Percentiles rank a stretch among this genome's conserved stretches.
Conservation (phyloP, 345 rosid species). For the Bruguiera sexangula region DNA sequence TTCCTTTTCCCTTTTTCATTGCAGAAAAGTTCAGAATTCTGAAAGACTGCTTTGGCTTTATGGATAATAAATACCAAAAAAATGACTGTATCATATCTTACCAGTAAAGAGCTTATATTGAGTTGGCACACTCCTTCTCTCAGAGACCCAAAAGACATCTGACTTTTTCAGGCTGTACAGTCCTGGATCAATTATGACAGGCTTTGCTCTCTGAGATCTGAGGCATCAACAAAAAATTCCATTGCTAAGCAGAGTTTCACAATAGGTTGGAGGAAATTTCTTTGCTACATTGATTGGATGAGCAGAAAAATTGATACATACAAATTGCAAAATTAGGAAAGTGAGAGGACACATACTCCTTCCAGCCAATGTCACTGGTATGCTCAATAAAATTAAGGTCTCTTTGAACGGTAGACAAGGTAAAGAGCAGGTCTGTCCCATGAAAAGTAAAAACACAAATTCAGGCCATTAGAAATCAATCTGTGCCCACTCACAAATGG, state of each 20-base stretch:
- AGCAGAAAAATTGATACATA: background rate
- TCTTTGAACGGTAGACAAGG: constrained; percentile 58
- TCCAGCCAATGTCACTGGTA: constrained; percentile 88
- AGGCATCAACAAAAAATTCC: constrained; percentile 10
- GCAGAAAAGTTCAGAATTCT: background rate
- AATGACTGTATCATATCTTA: constrained; percentile 13
- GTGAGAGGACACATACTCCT: constrained; percentile 50
- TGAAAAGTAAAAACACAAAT: constrained; percentile 1
- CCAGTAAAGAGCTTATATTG: constrained; percentile 67
- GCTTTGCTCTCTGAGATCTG: constrained; percentile 66
- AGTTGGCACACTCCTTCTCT: constrained; percentile 50
- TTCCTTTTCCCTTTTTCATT: background rate
- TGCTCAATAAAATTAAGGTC: constrained; percentile 74
- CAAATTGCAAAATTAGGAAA: background rate
- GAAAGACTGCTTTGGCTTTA: background rate
- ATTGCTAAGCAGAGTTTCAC: constrained; percentile 9
- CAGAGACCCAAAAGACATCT: constrained; percentile 59
- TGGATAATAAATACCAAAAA: background rate
- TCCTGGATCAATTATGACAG: constrained; percentile 70
- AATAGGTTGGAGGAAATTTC: background rate
- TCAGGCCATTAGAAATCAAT: background rate
- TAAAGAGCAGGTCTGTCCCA: constrained; percentile 60
- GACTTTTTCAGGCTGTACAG: constrained; percentile 51
- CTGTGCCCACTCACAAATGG: background rate
- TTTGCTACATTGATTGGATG: background rate